Base-by-base conservation (phyloP, 495 filamentous ascomycete genomes). In the Aspergillus conjunctus region DNA sequence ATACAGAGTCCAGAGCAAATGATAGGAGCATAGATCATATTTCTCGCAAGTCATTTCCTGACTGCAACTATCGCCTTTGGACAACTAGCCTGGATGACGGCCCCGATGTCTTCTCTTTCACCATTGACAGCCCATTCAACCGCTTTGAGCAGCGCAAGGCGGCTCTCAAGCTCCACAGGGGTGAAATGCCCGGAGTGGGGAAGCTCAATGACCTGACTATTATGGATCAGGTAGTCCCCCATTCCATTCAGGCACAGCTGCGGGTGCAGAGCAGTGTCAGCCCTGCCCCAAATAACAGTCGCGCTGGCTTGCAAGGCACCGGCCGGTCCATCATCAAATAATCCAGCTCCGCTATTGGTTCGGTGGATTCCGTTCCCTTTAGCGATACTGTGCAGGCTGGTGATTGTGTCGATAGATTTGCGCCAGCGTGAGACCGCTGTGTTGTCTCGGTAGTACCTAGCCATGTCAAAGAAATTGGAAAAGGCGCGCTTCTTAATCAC, bases 211-310 rank as follows among this genome's bases (percentile, higher is more conserved):
- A 81, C 65, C 60, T 81, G 78, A 32, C 77, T 80, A 12, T 67
- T 59, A 17, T 57, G 52, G 12, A 69, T 67, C 3, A 80, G 68
- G 55, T 75, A 81, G 58, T 81, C 77, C 1, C 66, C 59, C 17
- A 81, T 77, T 0, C 78, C 78, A 61, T 75, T 73, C 15, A 81
- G 64, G 48, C 74, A 77, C 20, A 81, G 62, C n/a, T 66, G 67
- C 21, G 56, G 63, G 37, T 75, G 68, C 12, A 79, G 62, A 15
- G 76, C 76, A 44, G 66, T 46, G 59, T 85, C 82, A 22, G 75
- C 60, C 64, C 75, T 63, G n/a, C 83, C 83, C 73, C 79, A 81
- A 22, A 85, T 57, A n/a, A 85, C 60, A 17, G 82, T 85, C 7
- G 79, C 70, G 26, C 68, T 72, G 22, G 78, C 76, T 53, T 79